Evolutionary conservation across 257 asterid genomes (phyloP), one percentile per base, ranked within the genome.

Genomic region (Penstemon barbatus): DNA sequence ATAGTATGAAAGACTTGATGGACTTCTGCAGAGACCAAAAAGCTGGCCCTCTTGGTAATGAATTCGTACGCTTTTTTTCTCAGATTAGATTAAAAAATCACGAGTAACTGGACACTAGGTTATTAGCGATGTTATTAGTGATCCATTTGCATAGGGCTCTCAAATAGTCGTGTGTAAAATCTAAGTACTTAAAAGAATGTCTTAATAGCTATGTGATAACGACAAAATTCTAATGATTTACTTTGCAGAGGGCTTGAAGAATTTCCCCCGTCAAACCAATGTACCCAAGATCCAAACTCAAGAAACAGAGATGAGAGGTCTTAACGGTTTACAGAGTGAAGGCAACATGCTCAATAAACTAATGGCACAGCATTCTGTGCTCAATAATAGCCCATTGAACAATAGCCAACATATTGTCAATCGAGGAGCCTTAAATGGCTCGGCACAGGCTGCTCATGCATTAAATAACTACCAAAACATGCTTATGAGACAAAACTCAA

Each of bases 1-100:
- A 85, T 80, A 87, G 95, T 87, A 94, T 91, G 99, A 94, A 91
- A 75, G 96, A 85, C 78, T 73, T 94, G 84, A 91, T 91, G 97
- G 95, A 87, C 68, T 91, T 86, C 73, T 82, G 97, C 84, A 85
- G 82, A 69, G 85, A 80, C n/a, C 92, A 83, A 19, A 89, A 91
- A 75, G 79, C 71, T 50, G 99, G 99, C 54, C 90, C 99, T 1
- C 86, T 87, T 59, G 99, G 99, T 93, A 90, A 74, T 65, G 36
- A 5, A 37, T 42, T 46, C 77, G 5, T 63, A 33, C 66, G 18
- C 13, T 25, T n/a, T 3, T 53, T 5, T 53, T 18, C 39, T 40
- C 36, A 18, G 41, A 52, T 33, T n/a, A 18, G 15, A 46, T 4
- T 5, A 51, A n/a, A 55, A 33, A 71, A 56, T 25, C 49, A 52